These are phyloP conservation scores for Mortierella sp. DNA, from an alignment of 371 early-diverging fungal genomes.

Conservation along the genomic window DNA sequence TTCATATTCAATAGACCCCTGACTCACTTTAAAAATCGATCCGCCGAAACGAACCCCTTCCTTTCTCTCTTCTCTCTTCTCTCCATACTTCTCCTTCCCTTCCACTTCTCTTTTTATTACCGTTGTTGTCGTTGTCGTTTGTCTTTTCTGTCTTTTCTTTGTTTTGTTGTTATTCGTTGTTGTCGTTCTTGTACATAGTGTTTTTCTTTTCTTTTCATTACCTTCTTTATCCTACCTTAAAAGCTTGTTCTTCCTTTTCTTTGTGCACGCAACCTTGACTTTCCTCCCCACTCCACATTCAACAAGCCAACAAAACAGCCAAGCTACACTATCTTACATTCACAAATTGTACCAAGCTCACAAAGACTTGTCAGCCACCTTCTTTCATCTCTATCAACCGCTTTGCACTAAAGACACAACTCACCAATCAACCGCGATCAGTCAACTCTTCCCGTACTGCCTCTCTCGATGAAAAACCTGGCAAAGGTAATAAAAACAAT, in stretches of 20 bases:
- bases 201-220: background rate
- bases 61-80: background rate
- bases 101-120: background rate
- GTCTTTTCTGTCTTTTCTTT: background rate
- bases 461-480: conserved; percentile 50
- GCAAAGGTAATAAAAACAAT: conserved; percentile 41
- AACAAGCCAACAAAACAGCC: background rate
- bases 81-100: background rate
- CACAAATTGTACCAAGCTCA: background rate
- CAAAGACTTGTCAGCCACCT: background rate
- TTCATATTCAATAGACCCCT: background rate
- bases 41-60: conserved; percentile 2
- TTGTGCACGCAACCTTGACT: background rate
- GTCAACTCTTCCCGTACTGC: conserved; percentile 4
- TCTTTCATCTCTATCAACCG: background rate
- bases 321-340: background rate
- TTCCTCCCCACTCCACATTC: conserved; percentile 3
- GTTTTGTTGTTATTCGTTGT: background rate
- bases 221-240: background rate
- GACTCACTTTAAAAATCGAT: background rate
- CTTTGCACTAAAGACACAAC: background rate
- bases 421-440: background rate
- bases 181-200: conserved; percentile 2
- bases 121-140: conserved; percentile 5
- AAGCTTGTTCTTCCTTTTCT: background rate